phyloP scores from a whole-genome alignment of 805 yeast species.

The Hanseniaspora meyeri region DNA sequence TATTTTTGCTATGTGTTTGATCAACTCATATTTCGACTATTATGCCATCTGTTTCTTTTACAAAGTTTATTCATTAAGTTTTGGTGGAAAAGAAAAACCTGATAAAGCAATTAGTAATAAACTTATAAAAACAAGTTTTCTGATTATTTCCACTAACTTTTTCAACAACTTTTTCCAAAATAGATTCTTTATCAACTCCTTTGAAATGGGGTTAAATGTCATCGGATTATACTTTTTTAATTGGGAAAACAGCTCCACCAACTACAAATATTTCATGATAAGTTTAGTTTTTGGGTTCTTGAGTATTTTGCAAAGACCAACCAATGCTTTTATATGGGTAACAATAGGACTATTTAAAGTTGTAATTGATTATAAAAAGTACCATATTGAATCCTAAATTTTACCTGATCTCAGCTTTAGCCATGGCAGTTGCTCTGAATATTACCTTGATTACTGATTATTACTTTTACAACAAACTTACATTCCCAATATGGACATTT shows the following conservation, averaged over 20 bases:
- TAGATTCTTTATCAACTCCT: constrained; percentile 73
- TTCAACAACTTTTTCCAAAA: constrained; percentile 76
- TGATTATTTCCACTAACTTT: constrained; percentile 24
- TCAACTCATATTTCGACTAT: constrained; percentile 65
- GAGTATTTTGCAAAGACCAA: constrained; percentile 70
- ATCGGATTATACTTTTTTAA: constrained; percentile 64
- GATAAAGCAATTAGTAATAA: constrained; percentile 15
- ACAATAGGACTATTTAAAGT: constrained; percentile 36
- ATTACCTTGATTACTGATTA: constrained; percentile 42
- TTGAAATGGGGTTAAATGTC: constrained; percentile 62
- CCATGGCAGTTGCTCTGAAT: constrained; percentile 21
- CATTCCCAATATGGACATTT: constrained; percentile 58
- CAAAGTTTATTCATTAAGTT: constrained; percentile 19
- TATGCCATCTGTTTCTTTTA: constrained; percentile 40
- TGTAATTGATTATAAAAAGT: constrained; percentile 20
- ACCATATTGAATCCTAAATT: constrained; percentile 9
- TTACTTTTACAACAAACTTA: constrained; percentile 42
- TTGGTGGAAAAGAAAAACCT: constrained; percentile 2
- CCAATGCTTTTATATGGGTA: constrained; percentile 69
- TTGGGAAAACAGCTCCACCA: constrained; percentile 31
- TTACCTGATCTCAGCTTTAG: constrained; percentile 9
- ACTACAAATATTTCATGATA: constrained; percentile 20
- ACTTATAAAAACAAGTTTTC: constrained; percentile 19
- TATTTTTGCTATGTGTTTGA: constrained; percentile 50
- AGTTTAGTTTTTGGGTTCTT: constrained; percentile 44